phyloP scores from a whole-genome alignment of 352 stramenopile species.

The Phytophthora litchii region DNA sequence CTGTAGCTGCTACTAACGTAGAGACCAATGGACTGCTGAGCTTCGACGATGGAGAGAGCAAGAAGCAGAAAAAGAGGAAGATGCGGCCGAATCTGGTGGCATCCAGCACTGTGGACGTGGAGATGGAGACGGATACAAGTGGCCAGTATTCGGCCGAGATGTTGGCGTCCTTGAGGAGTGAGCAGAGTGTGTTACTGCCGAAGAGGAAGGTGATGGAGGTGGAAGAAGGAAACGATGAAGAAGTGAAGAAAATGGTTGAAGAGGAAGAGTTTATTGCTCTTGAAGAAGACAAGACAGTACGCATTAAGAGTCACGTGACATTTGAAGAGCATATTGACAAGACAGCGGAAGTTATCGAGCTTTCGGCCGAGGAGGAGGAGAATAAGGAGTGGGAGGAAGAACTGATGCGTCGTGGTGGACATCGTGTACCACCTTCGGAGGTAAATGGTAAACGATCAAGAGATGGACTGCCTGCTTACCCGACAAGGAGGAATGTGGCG shows the following conservation, averaged over 20 bases:
- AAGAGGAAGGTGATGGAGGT: slow-evolving; percentile 29
- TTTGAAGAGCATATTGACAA: slow-evolving; percentile 61
- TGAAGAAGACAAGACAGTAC: slow-evolving; percentile 44
- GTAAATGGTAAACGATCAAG: slow-evolving; percentile 15
- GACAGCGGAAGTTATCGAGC: slow-evolving; percentile 44
- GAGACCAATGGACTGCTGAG: slow-evolving; percentile 44
- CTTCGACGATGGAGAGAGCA: slow-evolving; percentile 50
- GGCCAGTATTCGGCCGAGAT: slow-evolving; percentile 63
- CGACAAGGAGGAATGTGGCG: slow-evolving; percentile 52
- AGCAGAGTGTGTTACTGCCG: slow-evolving; percentile 69
- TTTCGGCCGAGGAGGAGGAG: slow-evolving; percentile 41
- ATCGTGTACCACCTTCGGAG: slow-evolving; percentile 25
- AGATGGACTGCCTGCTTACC: slow-evolving; percentile 42
- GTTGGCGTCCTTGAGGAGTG: slow-evolving; percentile 56
- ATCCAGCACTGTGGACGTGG: slow-evolving; percentile 26
- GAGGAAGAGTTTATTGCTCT: slow-evolving; percentile 77
- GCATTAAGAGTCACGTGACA: slow-evolving; percentile 63
- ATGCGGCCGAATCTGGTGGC: slow-evolving; percentile 69
- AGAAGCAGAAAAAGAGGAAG: slow-evolving; percentile 46
- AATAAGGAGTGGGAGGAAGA: slow-evolving; percentile 76
- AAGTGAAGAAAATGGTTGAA: slow-evolving; percentile 17
- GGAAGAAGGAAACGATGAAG: slow-evolving; percentile 26
- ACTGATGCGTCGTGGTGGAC: slow-evolving; percentile 73
- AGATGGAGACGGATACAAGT: slow-evolving; percentile 21
- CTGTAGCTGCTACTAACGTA: not conserved